Evolutionary conservation across 2,329 filamentous ascomycete genomes (phyloP).

Genomic region (Penicillium sp.): DNA sequence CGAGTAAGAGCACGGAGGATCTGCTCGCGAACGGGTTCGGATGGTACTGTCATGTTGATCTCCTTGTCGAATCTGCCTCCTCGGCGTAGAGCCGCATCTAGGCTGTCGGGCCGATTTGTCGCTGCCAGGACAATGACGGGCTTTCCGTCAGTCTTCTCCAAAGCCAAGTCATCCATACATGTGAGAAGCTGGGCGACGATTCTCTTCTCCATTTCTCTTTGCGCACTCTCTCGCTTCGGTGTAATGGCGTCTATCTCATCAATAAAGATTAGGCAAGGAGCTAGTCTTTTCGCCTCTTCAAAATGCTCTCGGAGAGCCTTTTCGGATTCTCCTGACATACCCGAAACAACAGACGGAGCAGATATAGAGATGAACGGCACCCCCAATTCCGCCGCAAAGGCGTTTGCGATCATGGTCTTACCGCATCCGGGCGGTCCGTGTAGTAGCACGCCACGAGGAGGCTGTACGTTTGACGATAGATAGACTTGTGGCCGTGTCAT

Average conservation of each 20-base stretch:
- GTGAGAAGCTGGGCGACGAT: conserved; percentile 82
- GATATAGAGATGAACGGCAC: conserved; percentile 83
- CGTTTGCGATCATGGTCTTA: conserved; percentile 83
- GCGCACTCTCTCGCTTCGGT: conserved; percentile 79
- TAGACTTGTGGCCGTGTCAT: conserved; percentile 72
- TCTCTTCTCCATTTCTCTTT: conserved; percentile 87
- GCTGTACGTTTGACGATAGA: conserved; percentile 67
- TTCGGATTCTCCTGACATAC: conserved; percentile 88
- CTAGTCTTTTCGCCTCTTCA: conserved; percentile 82
- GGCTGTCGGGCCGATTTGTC: conserved; percentile 83
- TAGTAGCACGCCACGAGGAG: conserved; percentile 75
- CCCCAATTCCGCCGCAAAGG: conserved; percentile 74
- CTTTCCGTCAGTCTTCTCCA: conserved; percentile 73
- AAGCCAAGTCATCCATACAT: conserved; percentile 81
- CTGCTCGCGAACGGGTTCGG: conserved; percentile 73
- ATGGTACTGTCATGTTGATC: conserved; percentile 86
- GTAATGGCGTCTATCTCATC: conserved; percentile 93
- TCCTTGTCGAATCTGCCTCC: conserved; percentile 81
- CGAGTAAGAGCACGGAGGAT: conserved; percentile 77
- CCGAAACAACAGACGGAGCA: conserved; percentile 78
- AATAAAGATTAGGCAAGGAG: conserved; percentile 89
- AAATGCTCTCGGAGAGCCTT: conserved; percentile 85
- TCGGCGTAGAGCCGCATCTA: conserved; percentile 77
- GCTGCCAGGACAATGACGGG: conserved; percentile 89
- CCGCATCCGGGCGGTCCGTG: conserved; percentile 86